These are phyloP conservation scores for Barnettozyma populi DNA, from an alignment of 805 yeast genomes.

Conservation along the genomic window DNA sequence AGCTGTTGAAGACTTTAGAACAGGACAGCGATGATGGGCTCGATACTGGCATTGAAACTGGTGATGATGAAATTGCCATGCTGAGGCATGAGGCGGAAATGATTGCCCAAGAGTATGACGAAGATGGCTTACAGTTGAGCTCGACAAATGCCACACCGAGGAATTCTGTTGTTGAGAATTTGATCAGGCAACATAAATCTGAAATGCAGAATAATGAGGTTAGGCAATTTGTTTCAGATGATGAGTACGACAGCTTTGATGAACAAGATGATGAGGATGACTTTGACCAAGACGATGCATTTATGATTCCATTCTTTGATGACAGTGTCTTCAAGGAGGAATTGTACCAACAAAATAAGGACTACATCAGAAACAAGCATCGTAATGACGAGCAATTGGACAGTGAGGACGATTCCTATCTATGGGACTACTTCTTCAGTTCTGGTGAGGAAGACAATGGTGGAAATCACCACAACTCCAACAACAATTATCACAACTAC, in stretches of 20 bases:
- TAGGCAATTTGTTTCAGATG: slow-evolving; percentile 30
- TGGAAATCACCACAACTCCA: background rate
- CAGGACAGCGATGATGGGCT: slow-evolving; percentile 29
- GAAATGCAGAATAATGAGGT: slow-evolving; percentile 36
- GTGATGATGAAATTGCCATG: slow-evolving; percentile 31
- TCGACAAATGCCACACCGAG: slow-evolving; percentile 28
- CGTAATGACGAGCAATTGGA: slow-evolving; percentile 16
- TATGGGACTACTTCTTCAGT: slow-evolving; percentile 70
- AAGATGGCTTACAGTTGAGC: slow-evolving; percentile 21
- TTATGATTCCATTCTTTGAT: slow-evolving; percentile 37
- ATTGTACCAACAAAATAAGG: slow-evolving; percentile 6
- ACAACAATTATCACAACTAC: slow-evolving; percentile 1
- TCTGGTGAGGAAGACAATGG: slow-evolving; percentile 29
- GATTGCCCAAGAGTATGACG: slow-evolving; percentile 34
- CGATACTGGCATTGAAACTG: slow-evolving; percentile 32
- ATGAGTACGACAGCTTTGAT: slow-evolving; percentile 23
- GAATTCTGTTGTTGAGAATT: slow-evolving; percentile 27
- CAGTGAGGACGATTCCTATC: slow-evolving; percentile 55
- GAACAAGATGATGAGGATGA: slow-evolving; percentile 23
- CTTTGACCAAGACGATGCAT: slow-evolving; percentile 20
- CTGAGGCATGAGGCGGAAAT: slow-evolving; percentile 39
- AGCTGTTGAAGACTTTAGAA: slow-evolving; percentile 31
- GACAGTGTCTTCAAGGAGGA: slow-evolving; percentile 28
- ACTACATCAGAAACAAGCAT: slow-evolving; percentile 9
- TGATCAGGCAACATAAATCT: slow-evolving; percentile 39